A percentile compares a stretch with the other conserved stretches of the same genome.
These are phyloP conservation scores for Gracilariopsis chorda DNA, from an alignment of 23 red algal species.

Conservation along the genomic window DNA sequence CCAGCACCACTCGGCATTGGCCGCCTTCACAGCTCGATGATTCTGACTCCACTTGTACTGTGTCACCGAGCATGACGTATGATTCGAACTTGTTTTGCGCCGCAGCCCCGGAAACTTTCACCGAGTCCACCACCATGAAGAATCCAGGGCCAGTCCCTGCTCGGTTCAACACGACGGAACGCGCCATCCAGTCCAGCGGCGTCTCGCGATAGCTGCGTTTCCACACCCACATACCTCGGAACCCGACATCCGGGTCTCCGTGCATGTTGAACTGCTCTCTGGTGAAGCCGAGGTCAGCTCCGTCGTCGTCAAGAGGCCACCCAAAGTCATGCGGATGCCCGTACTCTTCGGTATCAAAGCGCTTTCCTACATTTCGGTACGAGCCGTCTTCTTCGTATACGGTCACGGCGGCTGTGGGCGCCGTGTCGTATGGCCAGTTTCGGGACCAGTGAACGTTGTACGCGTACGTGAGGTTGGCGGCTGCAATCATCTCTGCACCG, in stretches of 20 bases:
- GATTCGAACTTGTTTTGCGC: conserved; percentile 40
- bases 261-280: conserved; percentile 5
- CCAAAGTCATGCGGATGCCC: neutral
- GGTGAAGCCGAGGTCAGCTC: neutral
- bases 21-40: conserved; percentile 1
- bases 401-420: neutral
- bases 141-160: neutral
- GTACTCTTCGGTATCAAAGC: neutral
- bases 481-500: conserved; percentile 1
- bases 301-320: conserved; percentile 5
- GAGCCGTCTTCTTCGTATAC: neutral
- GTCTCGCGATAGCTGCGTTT: conserved; percentile 5
- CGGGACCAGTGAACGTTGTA: conserved; percentile 63
- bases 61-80: conserved; percentile 15
- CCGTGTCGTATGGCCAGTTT: conserved; percentile 1
- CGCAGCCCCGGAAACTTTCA: neutral
- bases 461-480: conserved; percentile 44
- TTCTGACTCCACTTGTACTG: conserved; percentile 10
- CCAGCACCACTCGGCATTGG: conserved; percentile 10
- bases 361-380: neutral
- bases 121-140: conserved; percentile 38
- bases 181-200: neutral
- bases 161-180: conserved; percentile 10
- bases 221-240: conserved; percentile 39
- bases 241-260: conserved; percentile 35